phyloP scores from a whole-genome alignment of 257 asterid species.

The Salvia rosmarinus region DNA sequence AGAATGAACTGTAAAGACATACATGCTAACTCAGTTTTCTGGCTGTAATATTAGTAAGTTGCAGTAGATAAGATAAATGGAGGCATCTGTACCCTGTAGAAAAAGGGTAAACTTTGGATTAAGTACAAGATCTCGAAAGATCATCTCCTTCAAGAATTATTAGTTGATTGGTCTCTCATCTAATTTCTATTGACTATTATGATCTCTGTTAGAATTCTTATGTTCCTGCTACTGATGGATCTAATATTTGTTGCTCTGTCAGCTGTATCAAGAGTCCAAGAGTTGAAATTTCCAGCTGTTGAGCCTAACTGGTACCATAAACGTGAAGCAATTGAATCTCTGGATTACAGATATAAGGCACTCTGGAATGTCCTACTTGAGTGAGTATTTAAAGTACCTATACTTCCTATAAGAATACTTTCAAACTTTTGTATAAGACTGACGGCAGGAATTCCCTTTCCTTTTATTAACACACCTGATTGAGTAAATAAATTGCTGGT shows the following conservation, averaged over 20 bases:
- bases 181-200: conserved; percentile 10
- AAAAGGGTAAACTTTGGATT: not conserved
- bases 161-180: conserved; percentile 23
- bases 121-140: conserved; percentile 12
- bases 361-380: conserved; percentile 59
- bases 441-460: not conserved
- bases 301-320: conserved; percentile 71
- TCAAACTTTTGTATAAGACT: conserved; percentile 11
- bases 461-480: not conserved
- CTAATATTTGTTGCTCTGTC: conserved; percentile 25
- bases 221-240: conserved; percentile 34
- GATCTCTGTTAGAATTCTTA: conserved; percentile 21
- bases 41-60: conserved; percentile 13
- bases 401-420: conserved; percentile 26
- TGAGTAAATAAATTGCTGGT: conserved; percentile 11
- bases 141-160: conserved; percentile 19
- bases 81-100: conserved; percentile 8
- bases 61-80: conserved; percentile 2
- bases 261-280: conserved; percentile 54
- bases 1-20: conserved; percentile 1
- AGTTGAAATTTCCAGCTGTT: conserved; percentile 59
- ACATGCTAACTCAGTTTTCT: not conserved
- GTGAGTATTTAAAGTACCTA: conserved; percentile 56
- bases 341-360: conserved; percentile 72
- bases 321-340: conserved; percentile 71